These are phyloP conservation scores for Phalaenopsis hybrid DNA, from an alignment of 116 monocot genomes.

Conservation along the genomic window DNA sequence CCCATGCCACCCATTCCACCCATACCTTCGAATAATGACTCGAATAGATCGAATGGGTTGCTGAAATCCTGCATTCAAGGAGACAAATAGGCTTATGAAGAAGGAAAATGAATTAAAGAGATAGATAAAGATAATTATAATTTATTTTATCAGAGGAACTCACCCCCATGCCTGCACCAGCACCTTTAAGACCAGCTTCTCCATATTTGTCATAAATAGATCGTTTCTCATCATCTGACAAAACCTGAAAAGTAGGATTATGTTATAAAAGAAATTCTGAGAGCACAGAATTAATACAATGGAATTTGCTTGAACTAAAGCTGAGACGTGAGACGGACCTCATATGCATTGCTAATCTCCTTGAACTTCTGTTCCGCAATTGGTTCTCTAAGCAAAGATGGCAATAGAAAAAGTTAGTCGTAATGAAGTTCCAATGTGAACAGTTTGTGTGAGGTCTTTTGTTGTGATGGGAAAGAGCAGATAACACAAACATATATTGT, in stretches of 20 bases:
- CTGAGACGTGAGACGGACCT: conserved; percentile 34
- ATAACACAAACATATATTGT: neutral
- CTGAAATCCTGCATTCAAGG: conserved; percentile 67
- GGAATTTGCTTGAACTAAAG: neutral
- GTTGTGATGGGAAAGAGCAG: neutral
- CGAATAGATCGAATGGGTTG: conserved; percentile 89
- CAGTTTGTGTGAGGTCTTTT: neutral
- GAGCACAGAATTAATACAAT: neutral
- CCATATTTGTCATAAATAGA: conserved; percentile 89
- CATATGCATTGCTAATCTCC: conserved; percentile 96
- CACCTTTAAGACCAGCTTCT: conserved; percentile 97
- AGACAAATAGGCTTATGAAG: neutral
- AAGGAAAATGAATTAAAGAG: neutral
- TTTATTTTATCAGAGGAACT: conserved; percentile 15
- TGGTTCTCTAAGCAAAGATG: conserved; percentile 46
- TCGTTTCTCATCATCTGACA: conserved; percentile 93
- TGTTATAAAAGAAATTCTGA: neutral
- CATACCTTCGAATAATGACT: conserved; percentile 77
- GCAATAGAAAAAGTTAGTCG: neutral
- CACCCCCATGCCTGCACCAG: conserved; percentile 92
- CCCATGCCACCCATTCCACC: conserved; percentile 79
- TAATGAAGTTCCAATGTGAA: neutral
- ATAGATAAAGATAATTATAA: neutral
- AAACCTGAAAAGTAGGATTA: conserved; percentile 32
- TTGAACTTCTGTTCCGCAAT: conserved; percentile 93